phyloP scores from a whole-genome alignment of 1,139 yeast species.

The Magnusiomyces magnusii region DNA sequence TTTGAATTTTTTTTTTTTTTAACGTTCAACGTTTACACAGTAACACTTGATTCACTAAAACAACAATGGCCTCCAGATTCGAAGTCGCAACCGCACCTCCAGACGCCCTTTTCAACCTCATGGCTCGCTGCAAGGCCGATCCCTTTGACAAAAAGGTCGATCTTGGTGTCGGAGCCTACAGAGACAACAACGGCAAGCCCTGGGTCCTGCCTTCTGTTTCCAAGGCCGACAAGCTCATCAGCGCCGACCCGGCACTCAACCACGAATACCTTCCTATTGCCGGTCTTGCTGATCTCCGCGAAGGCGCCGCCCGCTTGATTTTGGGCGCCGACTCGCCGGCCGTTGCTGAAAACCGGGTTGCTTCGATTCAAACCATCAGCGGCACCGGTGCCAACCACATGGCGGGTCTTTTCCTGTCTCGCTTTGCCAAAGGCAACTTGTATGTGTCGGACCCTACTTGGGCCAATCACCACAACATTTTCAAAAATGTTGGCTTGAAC shows the following conservation, averaged over 20 bases:
- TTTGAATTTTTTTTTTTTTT: background rate
- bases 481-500: conserved; percentile 55
- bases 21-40: too few species aligned
- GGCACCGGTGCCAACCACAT: conserved; percentile 96
- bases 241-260: conserved; percentile 56
- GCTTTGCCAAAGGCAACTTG: conserved; percentile 43
- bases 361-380: conserved; percentile 78
- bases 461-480: conserved; percentile 91
- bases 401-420: conserved; percentile 63
- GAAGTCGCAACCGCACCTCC: conserved; percentile 32
- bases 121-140: conserved; percentile 64
- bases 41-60: too few species aligned
- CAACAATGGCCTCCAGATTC: conserved; percentile 2
- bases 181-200: conserved; percentile 77
- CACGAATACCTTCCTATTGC: conserved; percentile 87
- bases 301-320: conserved; percentile 70
- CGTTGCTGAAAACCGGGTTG: conserved; percentile 45
- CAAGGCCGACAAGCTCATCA: conserved; percentile 44
- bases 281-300: conserved; percentile 64
- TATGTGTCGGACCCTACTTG: conserved; percentile 90
- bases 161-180: conserved; percentile 88
- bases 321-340: conserved; percentile 61
- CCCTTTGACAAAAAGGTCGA: conserved; percentile 52
- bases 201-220: conserved; percentile 73
- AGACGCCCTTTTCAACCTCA: conserved; percentile 60